Evolutionary conservation across 1,139 yeast genomes (phyloP), one percentile per base, ranked within the genome.

Genomic region (Spencermartinsiella ligniputridi): DNA sequence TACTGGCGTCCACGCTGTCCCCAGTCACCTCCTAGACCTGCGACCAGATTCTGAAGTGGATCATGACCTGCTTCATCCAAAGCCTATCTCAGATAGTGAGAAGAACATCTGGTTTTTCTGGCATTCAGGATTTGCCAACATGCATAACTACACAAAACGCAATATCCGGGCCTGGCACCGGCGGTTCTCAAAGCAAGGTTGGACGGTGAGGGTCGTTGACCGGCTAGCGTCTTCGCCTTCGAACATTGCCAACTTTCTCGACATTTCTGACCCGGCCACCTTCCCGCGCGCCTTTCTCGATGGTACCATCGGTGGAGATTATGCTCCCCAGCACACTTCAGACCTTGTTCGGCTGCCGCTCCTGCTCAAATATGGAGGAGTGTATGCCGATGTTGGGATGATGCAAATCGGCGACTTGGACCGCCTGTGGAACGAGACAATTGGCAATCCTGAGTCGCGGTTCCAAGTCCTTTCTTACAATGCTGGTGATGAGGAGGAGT

Each of bases 81-180:
- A 13, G n/a, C 40, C 40, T 19, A 18, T 37, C 17, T 22, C 33
- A 8, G 39, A 22, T 6, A n/a, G 32, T n/a, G 40, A 24, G 17
- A 37, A 37, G 22, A 37, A 37, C 35, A 18, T 37, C 11, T 37
- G 40, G 40, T 37, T 37, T 35, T 37, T 24, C 32, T 37, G 40
- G 40, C 40, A 37, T 16, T 24, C 34, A 8, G 40, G 40, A 15
- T 37, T 13, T 24, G 20, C 33, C 3, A 37, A 24, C 17, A 37
- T 37, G 40, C 40, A 37, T 18, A 20, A 20, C 20, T 37, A 37
- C 35, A 27, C 35, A 15, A 16, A 37, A 17, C 40, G 40, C n/a
- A 37, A 24, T 9, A 17, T 37, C 16, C 40, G 40, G 20, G 33
- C 40, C 16, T 37, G 40, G 40, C 35, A 37, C 24, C 16, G 35